Conservation (phyloP, 257 asterid genomes). For the Rubia yunnanensis region DNA sequence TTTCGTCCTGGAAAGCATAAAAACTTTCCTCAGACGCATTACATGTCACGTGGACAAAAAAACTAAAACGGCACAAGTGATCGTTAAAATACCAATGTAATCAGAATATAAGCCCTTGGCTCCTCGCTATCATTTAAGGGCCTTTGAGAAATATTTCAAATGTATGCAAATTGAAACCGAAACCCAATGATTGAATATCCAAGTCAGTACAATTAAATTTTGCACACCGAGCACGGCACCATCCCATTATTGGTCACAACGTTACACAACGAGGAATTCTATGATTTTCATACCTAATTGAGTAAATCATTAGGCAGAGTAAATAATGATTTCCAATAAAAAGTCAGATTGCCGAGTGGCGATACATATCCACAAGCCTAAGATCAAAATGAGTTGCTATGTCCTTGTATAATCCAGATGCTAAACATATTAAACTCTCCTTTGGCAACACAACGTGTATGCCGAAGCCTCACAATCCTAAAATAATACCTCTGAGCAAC, state of each 20-base stretch:
- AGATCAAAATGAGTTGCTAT: not conserved
- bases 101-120: not conserved
- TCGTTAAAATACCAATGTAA: not conserved
- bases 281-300: not conserved
- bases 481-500: not conserved
- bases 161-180: not conserved
- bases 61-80: not conserved
- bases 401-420: not conserved
- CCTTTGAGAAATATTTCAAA: not conserved
- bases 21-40: slow-evolving; percentile 23
- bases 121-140: not conserved
- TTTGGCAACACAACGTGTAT: not conserved
- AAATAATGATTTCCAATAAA: not conserved
- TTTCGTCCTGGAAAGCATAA: slow-evolving; percentile 59
- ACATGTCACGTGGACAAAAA: not conserved
- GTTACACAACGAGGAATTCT: not conserved
- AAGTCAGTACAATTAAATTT: not conserved
- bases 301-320: not conserved
- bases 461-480: not conserved
- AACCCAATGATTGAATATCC: not conserved
- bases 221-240: not conserved
- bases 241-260: not conserved
- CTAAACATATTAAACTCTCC: not conserved
- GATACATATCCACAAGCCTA: not conserved
- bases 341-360: not conserved